Percentiles rank a stretch among this genome's conserved stretches.
Conservation (phyloP, 352 stramenopile species). For the Phytophthora pini region DNA sequence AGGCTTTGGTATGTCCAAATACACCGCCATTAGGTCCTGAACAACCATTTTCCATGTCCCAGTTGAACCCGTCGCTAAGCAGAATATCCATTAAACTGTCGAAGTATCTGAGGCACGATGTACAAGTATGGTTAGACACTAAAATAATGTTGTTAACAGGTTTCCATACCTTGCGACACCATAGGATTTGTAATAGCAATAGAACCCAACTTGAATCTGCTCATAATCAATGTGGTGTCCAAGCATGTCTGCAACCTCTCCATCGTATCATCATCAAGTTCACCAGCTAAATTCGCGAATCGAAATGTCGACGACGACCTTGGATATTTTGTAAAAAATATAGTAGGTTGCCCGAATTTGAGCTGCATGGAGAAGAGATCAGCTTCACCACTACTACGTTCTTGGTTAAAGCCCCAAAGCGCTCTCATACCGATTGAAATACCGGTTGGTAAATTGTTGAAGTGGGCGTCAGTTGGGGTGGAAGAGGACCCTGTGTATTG, state of each 20-base stretch:
- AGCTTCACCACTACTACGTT: neutral
- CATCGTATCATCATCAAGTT: neutral
- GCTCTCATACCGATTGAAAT: conserved; percentile 11
- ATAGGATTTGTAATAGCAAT: conserved; percentile 2
- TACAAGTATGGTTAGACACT: no score
- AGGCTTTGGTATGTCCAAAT: conserved; percentile 5
- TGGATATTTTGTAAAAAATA: conserved; percentile 14
- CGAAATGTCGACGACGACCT: neutral
- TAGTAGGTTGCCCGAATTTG: conserved; percentile 6
- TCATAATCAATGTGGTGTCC: neutral
- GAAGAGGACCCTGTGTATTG: neutral
- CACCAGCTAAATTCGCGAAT: conserved; percentile 10
- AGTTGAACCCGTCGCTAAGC: neutral
- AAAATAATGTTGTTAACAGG: no score
- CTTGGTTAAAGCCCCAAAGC: conserved; percentile 15
- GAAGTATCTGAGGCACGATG: conserved; percentile 6
- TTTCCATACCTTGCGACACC: conserved; percentile 3
- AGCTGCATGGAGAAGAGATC: conserved; percentile 20
- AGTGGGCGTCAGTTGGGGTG: no score
- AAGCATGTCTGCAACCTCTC: neutral
- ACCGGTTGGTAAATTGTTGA: neutral
- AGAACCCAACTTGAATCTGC: neutral
- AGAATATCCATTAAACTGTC: conserved; percentile 5
- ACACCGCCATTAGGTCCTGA: neutral
- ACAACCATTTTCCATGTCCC: neutral